phyloP scores from a whole-genome alignment of 352 stramenopile species.

The Globisporangium emineosum region DNA sequence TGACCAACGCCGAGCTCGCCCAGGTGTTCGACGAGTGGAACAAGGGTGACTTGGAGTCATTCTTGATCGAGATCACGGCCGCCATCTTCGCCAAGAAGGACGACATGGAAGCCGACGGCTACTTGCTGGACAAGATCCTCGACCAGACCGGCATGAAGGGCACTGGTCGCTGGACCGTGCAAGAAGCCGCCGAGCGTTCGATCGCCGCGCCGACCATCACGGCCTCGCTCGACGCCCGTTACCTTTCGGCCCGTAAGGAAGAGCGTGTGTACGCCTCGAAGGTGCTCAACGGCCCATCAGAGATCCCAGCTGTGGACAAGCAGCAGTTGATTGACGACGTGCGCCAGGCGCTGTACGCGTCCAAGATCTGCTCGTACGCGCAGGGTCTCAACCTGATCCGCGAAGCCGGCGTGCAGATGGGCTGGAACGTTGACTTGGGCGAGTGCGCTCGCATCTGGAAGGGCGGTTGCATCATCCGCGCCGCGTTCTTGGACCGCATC shows the following conservation, averaged over 20 bases:
- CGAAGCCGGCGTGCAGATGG: conserved; percentile 92
- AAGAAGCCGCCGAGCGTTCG: conserved; percentile 94
- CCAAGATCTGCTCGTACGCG: conserved; percentile 99
- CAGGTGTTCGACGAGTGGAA: conserved; percentile 98
- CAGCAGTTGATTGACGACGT: conserved; percentile 97
- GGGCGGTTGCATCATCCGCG: conserved; percentile 99
- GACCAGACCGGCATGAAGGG: conserved; percentile 99
- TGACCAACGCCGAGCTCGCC: conserved; percentile 90
- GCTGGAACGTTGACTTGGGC: conserved; percentile 96
- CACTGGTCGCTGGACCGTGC: conserved; percentile 96
- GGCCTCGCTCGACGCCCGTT: conserved; percentile 95
- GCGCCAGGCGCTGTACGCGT: conserved; percentile 94
- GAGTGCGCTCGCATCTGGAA: conserved; percentile 99
- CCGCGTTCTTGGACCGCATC: conserved; percentile 97
- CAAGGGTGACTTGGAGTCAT: conserved; percentile 94
- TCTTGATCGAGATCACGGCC: conserved; percentile 99
- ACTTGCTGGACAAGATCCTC: conserved; percentile 95
- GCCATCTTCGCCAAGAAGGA: conserved; percentile 98
- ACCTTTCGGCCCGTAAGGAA: conserved; percentile 95
- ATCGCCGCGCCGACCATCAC: conserved; percentile 98
- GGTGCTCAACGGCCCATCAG: conserved; percentile 91
- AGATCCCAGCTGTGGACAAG: conserved; percentile 92
- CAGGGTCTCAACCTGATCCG: conserved; percentile 96
- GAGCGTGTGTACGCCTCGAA: conserved; percentile 93
- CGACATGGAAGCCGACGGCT: conserved; percentile 86